phyloP scores from a whole-genome alignment of 2,329 filamentous ascomycete species.

The Ustilaginoidea virens region DNA sequence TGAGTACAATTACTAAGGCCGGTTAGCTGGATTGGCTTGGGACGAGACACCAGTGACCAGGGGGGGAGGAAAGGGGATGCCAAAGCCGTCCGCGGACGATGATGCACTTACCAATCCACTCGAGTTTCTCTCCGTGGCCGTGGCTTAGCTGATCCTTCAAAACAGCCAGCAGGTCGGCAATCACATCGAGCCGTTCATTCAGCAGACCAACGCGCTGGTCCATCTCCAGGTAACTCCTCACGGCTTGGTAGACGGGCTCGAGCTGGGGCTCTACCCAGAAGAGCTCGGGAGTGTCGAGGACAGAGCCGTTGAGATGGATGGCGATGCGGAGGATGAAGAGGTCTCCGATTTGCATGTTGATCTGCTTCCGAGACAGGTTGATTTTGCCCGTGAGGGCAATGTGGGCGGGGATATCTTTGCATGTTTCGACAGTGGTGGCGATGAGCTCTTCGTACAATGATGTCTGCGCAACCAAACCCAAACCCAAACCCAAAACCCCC shows the following conservation, averaged over 20 bases:
- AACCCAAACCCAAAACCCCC: too few species aligned
- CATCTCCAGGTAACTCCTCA: conserved; percentile 93
- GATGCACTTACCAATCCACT: conserved; percentile 63
- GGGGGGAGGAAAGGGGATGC: not conserved
- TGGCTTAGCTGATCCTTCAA: conserved; percentile 92
- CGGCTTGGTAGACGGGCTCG: conserved; percentile 90
- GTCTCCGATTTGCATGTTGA: conserved; percentile 99
- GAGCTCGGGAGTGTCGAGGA: conserved; percentile 89
- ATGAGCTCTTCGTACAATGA: conserved; percentile 93
- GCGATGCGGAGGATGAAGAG: conserved; percentile 96
- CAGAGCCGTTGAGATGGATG: conserved; percentile 92
- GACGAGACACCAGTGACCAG: conserved; percentile 4
- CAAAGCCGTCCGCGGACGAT: not conserved
- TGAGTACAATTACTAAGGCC: conserved; percentile 69
- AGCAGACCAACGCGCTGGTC: conserved; percentile 83
- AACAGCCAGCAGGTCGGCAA: conserved; percentile 82
- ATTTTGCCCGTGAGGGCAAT: conserved; percentile 90
- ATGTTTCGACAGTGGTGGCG: conserved; percentile 81
- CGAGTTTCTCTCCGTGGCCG: conserved; percentile 75
- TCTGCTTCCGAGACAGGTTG: conserved; percentile 70
- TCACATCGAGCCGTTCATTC: conserved; percentile 74
- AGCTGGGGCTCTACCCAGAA: conserved; percentile 98
- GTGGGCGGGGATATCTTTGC: conserved; percentile 82
- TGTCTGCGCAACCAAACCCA: too few species aligned
- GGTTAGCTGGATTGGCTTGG: conserved; percentile 1